These are phyloP conservation scores for Phyllosticta citriasiana DNA, from an alignment of 2,329 filamentous ascomycete species.

Conservation along the genomic window DNA sequence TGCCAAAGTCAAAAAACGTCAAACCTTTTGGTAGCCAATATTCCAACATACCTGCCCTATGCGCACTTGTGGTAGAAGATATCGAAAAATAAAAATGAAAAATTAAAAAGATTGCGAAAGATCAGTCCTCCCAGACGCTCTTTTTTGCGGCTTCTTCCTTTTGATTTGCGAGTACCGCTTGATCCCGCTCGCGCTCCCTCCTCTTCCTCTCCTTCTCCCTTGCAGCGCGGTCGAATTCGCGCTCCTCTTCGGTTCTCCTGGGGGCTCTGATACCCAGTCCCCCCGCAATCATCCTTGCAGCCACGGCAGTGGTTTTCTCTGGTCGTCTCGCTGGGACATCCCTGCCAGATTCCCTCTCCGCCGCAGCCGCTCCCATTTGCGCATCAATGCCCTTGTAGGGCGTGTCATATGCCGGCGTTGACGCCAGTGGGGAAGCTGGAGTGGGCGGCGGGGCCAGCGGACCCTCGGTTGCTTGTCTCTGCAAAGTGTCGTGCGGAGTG, in stretches of 20 bases:
- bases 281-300: constrained; percentile 78
- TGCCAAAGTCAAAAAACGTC: background rate
- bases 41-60: background rate
- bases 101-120: background rate
- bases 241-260: constrained; percentile 77
- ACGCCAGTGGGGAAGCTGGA: constrained; percentile 21
- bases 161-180: constrained; percentile 52
- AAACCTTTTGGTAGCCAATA: background rate
- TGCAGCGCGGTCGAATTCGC: constrained; percentile 71
- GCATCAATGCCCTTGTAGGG: constrained; percentile 3
- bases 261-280: constrained; percentile 74
- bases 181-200: constrained; percentile 60
- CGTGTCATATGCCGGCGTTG: constrained; percentile 17
- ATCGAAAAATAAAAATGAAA: background rate
- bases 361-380: background rate
- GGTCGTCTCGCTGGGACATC: constrained; percentile 42
- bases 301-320: constrained; percentile 90
- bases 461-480: constrained; percentile 6
- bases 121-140: constrained; percentile 69
- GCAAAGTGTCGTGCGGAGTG: constrained; percentile 20
- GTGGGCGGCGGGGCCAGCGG: constrained; percentile 25
- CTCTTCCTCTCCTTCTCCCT: constrained; percentile 76
- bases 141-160: constrained; percentile 64
- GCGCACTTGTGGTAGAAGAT: background rate
- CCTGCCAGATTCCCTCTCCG: constrained; percentile 2